These are phyloP conservation scores for Pichia scutulata DNA, from an alignment of 805 yeast genomes.

Conservation along the genomic window DNA sequence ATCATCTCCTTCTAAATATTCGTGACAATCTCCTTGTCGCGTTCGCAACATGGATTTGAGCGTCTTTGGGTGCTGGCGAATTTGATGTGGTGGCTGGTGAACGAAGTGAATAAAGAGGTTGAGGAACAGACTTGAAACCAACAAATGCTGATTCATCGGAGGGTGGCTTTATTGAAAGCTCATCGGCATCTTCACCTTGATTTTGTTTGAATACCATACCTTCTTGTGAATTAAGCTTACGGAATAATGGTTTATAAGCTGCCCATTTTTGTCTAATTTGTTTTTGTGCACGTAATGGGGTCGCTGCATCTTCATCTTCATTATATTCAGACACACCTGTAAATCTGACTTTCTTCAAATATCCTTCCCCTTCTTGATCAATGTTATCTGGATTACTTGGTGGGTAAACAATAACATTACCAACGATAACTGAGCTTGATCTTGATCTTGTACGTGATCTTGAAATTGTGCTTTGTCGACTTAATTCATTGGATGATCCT, in stretches of 20 bases:
- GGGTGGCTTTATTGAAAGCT: neutral
- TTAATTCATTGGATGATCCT: constrained; percentile 8
- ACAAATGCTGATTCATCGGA: neutral
- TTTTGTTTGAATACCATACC: constrained; percentile 30
- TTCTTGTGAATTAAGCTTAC: constrained; percentile 29
- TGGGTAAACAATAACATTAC: constrained; percentile 15
- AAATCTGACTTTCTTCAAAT: constrained; percentile 41
- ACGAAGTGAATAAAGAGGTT: neutral
- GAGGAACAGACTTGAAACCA: neutral
- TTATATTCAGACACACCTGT: constrained; percentile 44
- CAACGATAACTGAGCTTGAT: constrained; percentile 14
- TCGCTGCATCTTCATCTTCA: constrained; percentile 50
- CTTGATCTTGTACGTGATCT: constrained; percentile 5
- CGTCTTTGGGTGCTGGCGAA: neutral
- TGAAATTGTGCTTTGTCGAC: constrained; percentile 11
- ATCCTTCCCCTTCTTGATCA: neutral
- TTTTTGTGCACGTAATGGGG: constrained; percentile 30
- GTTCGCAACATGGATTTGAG: neutral
- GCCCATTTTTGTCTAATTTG: constrained; percentile 31
- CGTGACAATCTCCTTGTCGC: constrained; percentile 8
- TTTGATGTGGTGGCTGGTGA: neutral
- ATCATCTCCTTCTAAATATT: constrained; percentile 2
- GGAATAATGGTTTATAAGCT: constrained; percentile 25
- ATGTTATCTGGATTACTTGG: neutral
- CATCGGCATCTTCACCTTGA: constrained; percentile 13